Evolutionary conservation across 179 eudicot species (phyloP), one percentile per base, ranked within the genome.

Genomic region (Drosera spatulata): DNA sequence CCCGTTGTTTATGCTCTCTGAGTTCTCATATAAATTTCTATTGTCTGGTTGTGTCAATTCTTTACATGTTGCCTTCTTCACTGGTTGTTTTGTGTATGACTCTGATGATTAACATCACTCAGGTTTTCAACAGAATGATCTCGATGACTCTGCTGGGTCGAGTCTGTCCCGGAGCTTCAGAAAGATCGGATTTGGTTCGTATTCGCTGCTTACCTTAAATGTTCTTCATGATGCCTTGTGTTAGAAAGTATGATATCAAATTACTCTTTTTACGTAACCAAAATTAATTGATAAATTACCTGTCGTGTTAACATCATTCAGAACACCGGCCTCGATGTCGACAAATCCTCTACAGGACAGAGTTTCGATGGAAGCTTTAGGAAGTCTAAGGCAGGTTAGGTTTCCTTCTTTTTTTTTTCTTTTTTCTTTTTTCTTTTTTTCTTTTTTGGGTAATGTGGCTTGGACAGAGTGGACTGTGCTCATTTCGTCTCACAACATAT

Each of bases 281-380:
- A 22, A 22, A 22, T 22, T 22, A 22, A 22, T 22, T 22, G 33
- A 22, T 22, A 22, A 22, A 22, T 22, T 22, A 22, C 33, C 33
- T 22, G 33, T 22, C 33, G 33, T 22, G 33, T 22, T 22, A 42
- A 12, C 45, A 59, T 66, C 56, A 56, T 58, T 60, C 53, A 56
- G 48, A 12, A 39, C 12, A 50, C 62, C 49, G 49, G 65, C 68
- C 71, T 74, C 79, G 65, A 52, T 71, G 64, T 66, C 64, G 56
- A 64, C 76, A 77, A 55, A 45, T 61, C 74, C 10, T 74, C 70
- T 53, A 60, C 79, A 13, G 83, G 82, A 44, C 81, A 78, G 60
- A 85, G 80, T 61, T 58, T 83, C 69, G 86, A 81, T 70, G 85
- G 79, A 75, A 86, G 85, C 68, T 86, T 81, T 71, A 74, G 87